Percentiles rank a stretch among this genome's conserved stretches.
phyloP scores from a whole-genome alignment of 1,139 yeast species.

The Arxiozyma bovina region DNA sequence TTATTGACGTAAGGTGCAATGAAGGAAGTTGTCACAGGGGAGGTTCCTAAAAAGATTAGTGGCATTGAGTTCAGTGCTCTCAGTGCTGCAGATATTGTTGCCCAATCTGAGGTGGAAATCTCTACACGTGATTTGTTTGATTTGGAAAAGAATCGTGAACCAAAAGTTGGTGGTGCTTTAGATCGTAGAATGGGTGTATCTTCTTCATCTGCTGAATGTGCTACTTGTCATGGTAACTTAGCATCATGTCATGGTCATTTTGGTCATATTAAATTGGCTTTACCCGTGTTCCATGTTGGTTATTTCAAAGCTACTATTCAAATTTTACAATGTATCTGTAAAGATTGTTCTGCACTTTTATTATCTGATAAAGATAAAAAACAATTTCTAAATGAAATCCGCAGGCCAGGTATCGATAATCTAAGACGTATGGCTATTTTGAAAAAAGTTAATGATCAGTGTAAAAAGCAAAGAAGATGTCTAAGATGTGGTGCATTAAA shows the following conservation, averaged over 20 bases:
- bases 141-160: slow-evolving; percentile 73
- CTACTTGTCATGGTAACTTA: slow-evolving; percentile 84
- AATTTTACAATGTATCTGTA: slow-evolving; percentile 86
- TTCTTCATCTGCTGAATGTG: slow-evolving; percentile 72
- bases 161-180: slow-evolving; percentile 77
- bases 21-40: slow-evolving; percentile 45
- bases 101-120: slow-evolving; percentile 91
- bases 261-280: slow-evolving; percentile 85
- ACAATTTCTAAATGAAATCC: slow-evolving; percentile 60
- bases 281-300: slow-evolving; percentile 97
- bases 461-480: slow-evolving; percentile 91
- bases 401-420: slow-evolving; percentile 86
- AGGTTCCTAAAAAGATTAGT: slow-evolving; percentile 81
- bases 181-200: slow-evolving; percentile 94
- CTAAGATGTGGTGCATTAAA: slow-evolving; percentile 77
- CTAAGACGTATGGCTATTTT: slow-evolving; percentile 82
- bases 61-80: slow-evolving; percentile 91
- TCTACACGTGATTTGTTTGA: slow-evolving; percentile 87
- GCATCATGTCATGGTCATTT: slow-evolving; percentile 98
- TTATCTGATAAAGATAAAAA: slow-evolving; percentile 67
- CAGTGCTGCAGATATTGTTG: slow-evolving; percentile 81
- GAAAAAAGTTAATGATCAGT: slow-evolving; percentile 78
- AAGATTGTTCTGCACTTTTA: slow-evolving; percentile 72
- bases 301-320: slow-evolving; percentile 87
- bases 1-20: slow-evolving; percentile 7